These are phyloP conservation scores for Colletotrichum theobromicola DNA, from an alignment of 2,329 filamentous ascomycete genomes.

Conservation along the genomic window DNA sequence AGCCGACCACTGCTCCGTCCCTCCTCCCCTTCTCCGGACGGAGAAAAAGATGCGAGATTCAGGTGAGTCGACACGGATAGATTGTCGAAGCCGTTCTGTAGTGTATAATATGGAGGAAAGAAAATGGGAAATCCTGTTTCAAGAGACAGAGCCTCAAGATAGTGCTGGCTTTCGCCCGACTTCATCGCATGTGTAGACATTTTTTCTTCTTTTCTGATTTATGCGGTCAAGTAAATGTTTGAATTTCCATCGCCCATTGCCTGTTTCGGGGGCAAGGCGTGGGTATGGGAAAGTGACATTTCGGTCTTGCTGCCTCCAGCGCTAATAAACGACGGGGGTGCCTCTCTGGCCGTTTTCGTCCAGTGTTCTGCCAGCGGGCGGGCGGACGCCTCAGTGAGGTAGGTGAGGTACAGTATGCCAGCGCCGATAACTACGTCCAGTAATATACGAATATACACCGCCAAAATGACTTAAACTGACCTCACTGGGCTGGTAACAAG, in stretches of 20 bases:
- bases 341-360: neutral
- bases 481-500: neutral
- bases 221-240: neutral
- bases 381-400: neutral
- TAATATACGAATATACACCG: neutral
- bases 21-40: neutral
- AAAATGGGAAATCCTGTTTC: neutral
- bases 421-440: neutral
- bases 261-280: neutral
- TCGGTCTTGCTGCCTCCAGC: neutral
- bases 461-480: neutral
- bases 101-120: neutral
- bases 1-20: neutral
- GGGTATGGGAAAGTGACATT: constrained; percentile 7
- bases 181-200: neutral
- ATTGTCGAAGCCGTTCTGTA: constrained; percentile 11
- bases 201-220: too few relatives aligned
- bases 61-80: constrained; percentile 20
- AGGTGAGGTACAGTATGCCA: too few relatives aligned
- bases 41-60: constrained; percentile 16
- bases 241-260: neutral
- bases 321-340: neutral
- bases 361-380: neutral
- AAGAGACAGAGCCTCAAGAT: constrained; percentile 1
- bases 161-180: neutral